Evolutionary conservation across 73 alveolate species (phyloP).

Genomic region (Blepharisma japonicum): DNA sequence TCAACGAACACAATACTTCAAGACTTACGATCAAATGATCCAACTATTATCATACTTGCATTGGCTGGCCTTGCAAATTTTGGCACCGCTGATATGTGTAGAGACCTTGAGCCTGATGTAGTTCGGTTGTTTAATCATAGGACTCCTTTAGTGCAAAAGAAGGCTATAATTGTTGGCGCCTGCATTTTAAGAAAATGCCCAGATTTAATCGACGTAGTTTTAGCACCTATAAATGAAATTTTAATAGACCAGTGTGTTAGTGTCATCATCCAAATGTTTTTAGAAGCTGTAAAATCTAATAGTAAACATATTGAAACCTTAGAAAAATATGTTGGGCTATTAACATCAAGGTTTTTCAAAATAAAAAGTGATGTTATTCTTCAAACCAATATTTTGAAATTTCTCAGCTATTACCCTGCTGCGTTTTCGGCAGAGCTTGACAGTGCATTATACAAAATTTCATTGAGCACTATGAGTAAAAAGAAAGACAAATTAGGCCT

Average conservation of each 20-base stretch:
- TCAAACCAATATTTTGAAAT: background rate
- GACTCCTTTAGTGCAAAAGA: background rate
- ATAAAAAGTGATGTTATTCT: background rate
- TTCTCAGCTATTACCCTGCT: background rate
- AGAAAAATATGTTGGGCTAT: background rate
- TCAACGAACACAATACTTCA: background rate
- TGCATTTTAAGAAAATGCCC: conserved; percentile 15
- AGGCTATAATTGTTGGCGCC: background rate
- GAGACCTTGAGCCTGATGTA: background rate
- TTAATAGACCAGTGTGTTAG: conserved; percentile 5
- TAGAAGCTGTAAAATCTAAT: background rate
- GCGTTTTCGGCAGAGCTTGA: conserved; percentile 1
- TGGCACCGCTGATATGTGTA: background rate
- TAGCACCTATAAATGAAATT: background rate
- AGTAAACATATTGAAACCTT: background rate
- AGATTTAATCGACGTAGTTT: background rate
- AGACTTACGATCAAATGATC: background rate
- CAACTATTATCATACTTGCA: background rate
- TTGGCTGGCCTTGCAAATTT: background rate
- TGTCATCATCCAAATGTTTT: background rate
- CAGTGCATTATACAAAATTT: background rate
- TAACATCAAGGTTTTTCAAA: too few relatives aligned
- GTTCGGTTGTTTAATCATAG: background rate
- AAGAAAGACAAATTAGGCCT: too few relatives aligned
- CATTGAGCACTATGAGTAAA: too few relatives aligned